These are phyloP conservation scores for Ceratobasidium sp. DNA, from an alignment of 1,284 basidiomycete genomes.

Conservation along the genomic window DNA sequence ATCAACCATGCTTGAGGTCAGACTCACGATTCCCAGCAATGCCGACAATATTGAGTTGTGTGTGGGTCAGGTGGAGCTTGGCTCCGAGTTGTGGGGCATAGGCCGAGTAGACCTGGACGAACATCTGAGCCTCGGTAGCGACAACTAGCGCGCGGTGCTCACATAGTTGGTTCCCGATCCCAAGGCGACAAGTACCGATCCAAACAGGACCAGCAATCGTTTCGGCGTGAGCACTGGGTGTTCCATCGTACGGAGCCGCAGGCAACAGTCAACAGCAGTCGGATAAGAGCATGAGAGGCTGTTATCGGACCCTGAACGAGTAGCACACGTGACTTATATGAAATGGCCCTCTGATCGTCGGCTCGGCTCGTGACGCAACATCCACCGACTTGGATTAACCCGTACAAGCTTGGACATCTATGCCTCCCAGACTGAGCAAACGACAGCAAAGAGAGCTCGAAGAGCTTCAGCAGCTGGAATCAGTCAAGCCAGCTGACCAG, in stretches of 20 bases:
- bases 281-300: slow-evolving; percentile 5
- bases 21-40: slow-evolving; percentile 67
- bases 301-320: background rate
- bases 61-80: slow-evolving; percentile 73
- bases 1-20: background rate
- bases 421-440: slow-evolving; percentile 67
- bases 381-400: slow-evolving; percentile 1
- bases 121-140: background rate
- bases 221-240: background rate
- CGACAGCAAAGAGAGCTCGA: slow-evolving; percentile 84
- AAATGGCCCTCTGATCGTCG: background rate
- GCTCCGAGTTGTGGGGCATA: slow-evolving; percentile 81
- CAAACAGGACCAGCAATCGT: slow-evolving; percentile 33
- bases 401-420: slow-evolving; percentile 41
- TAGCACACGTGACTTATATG: background rate
- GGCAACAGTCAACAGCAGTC: background rate
- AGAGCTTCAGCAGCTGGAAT: slow-evolving; percentile 67
- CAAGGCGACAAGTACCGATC: slow-evolving; percentile 36
- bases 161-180: slow-evolving; percentile 42
- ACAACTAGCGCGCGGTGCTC: background rate
- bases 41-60: slow-evolving; percentile 76
- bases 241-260: background rate
- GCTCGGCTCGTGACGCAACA: slow-evolving; percentile 11
- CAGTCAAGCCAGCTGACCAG: background rate
- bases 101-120: slow-evolving; percentile 51